Evolutionary conservation across 2,329 filamentous ascomycete genomes (phyloP).

Genomic region (Fusarium sulawesiense): DNA sequence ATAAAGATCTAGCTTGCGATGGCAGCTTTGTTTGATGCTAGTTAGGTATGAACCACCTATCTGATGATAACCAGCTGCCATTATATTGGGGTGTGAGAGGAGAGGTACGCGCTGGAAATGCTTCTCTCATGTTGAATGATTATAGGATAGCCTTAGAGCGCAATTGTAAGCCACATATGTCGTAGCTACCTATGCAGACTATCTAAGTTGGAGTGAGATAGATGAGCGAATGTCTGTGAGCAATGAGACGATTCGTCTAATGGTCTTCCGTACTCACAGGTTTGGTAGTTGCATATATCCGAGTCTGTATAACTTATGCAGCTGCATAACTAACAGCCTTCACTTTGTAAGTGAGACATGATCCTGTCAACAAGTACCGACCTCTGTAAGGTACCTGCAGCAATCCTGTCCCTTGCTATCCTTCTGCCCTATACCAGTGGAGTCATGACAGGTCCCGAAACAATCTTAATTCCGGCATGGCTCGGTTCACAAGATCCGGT

Average conservation of each 20-base stretch:
- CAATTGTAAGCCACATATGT: not conserved
- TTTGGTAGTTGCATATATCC: not conserved
- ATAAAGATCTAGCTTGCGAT: conserved; percentile 2
- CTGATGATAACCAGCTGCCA: not conserved
- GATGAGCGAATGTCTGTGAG: not conserved
- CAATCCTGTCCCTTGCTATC: not conserved
- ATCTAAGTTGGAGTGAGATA: not conserved
- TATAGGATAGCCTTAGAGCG: not conserved
- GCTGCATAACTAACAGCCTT: not conserved
- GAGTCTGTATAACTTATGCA: not conserved
- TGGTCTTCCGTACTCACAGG: not conserved
- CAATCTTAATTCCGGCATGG: not conserved
- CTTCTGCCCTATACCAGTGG: not conserved
- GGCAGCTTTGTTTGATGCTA: conserved; percentile 4
- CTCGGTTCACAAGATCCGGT: not conserved
- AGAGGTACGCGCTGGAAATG: not conserved
- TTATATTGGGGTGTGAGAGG: conserved; percentile 4
- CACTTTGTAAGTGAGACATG: not conserved
- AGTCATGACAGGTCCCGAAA: not conserved
- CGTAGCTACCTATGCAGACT: not conserved
- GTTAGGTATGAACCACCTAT: not conserved
- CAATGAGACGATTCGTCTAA: not conserved
- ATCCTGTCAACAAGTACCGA: not conserved
- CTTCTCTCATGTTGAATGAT: not conserved
- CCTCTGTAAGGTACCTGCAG: not conserved